A percentile compares a stretch with the other conserved stretches of the same genome.
phyloP scores from a whole-genome alignment of 2,329 filamentous ascomycete genomes.

The Fusarium anguioides region DNA sequence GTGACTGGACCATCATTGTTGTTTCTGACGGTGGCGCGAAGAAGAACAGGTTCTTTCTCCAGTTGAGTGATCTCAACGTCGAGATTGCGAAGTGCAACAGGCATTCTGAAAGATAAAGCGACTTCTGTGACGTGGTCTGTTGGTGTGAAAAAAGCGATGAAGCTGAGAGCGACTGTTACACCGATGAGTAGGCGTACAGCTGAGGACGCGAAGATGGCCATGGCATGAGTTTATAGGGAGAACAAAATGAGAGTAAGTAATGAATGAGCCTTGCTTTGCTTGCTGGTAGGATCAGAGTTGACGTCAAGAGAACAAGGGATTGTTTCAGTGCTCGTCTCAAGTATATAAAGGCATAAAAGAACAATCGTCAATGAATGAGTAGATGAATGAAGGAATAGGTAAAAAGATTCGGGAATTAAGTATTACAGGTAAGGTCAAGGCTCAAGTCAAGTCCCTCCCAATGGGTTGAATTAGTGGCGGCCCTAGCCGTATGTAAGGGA shows the following conservation, averaged over 20 bases:
- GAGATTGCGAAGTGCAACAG: slow-evolving; percentile 42
- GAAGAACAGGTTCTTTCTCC: slow-evolving; percentile 50
- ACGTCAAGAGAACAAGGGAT: slow-evolving; percentile 20
- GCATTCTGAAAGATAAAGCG: slow-evolving; percentile 33
- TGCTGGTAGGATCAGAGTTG: neutral
- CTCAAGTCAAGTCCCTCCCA: neutral
- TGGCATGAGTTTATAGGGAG: slow-evolving; percentile 4
- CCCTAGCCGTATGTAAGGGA: neutral
- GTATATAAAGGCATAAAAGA: slow-evolving; percentile 14
- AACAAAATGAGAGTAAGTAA: neutral
- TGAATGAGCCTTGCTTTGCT: neutral
- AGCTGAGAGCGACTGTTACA: slow-evolving; percentile 34
- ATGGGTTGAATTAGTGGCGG: too few relatives aligned
- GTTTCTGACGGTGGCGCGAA: slow-evolving; percentile 56
- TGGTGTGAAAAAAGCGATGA: slow-evolving; percentile 38
- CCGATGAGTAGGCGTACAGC: slow-evolving; percentile 37
- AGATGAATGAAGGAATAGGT: neutral
- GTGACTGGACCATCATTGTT: slow-evolving; percentile 53
- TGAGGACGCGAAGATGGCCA: slow-evolving; percentile 36
- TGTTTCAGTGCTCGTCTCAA: slow-evolving; percentile 26
- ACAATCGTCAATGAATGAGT: neutral
- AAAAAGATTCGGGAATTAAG: neutral
- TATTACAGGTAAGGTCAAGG: neutral
- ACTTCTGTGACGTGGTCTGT: slow-evolving; percentile 10
- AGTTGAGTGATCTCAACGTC: slow-evolving; percentile 50